A percentile compares a stretch with the other conserved stretches of the same genome.
Conservation (phyloP, 2,329 filamentous ascomycete genomes). For the Colletotrichum graminicola region DNA sequence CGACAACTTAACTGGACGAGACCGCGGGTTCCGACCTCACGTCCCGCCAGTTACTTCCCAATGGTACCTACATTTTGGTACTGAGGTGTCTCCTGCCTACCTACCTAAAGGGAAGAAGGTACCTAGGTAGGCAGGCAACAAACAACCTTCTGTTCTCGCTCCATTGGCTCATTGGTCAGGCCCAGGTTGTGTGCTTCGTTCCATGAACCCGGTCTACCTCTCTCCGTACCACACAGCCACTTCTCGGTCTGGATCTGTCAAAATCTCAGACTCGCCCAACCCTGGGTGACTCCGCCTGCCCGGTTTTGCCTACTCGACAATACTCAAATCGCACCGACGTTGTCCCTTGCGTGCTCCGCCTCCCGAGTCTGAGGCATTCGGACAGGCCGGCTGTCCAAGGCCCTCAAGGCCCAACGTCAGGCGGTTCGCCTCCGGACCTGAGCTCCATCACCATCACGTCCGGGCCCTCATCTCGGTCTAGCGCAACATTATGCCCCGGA, state of each 20-base stretch:
- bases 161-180: conserved; percentile 14
- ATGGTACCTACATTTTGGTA: neutral
- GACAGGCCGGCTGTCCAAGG: conserved; percentile 32
- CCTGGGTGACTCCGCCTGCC: neutral
- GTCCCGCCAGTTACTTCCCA: neutral
- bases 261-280: neutral
- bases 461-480: conserved; percentile 30
- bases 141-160: conserved; percentile 11
- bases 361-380: conserved; percentile 28
- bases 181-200: conserved; percentile 17
- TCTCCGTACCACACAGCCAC: conserved; percentile 21
- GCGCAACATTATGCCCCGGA: conserved; percentile 33
- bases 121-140: neutral
- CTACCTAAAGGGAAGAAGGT: neutral
- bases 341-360: conserved; percentile 13
- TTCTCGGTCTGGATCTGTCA: conserved; percentile 10
- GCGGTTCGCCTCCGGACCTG: conserved; percentile 37
- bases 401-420: conserved; percentile 27
- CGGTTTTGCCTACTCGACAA: conserved; percentile 8
- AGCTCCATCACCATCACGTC: conserved; percentile 33
- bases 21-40: neutral
- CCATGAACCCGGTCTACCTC: conserved; percentile 26
- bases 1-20: neutral
- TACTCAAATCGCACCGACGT: neutral
- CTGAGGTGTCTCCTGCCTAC: neutral